Evolutionary conservation across 805 yeast species (phyloP).

Genomic region (Metschnikowia amazonensis): DNA sequence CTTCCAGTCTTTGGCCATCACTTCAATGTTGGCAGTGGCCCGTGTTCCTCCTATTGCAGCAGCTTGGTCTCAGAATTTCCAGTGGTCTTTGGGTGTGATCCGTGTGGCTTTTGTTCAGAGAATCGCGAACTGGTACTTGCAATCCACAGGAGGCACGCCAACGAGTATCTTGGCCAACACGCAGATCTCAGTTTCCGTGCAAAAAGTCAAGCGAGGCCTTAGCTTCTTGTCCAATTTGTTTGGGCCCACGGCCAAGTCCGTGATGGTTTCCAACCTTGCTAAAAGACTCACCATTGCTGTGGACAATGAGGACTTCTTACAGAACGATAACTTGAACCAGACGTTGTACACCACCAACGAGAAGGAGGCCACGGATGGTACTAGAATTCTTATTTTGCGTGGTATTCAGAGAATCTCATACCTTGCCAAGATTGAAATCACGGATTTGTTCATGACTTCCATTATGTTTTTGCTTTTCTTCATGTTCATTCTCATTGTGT

Average conservation of each 20-base stretch:
- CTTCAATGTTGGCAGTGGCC: conserved; percentile 93
- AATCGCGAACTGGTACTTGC: conserved; percentile 90
- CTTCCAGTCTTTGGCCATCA: conserved; percentile 88
- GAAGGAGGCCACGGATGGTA: conserved; percentile 50
- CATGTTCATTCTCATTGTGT: conserved; percentile 56
- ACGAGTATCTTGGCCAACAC: conserved; percentile 68
- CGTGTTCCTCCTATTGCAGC: conserved; percentile 95
- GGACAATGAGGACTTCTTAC: conserved; percentile 46
- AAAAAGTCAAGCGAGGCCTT: conserved; percentile 33
- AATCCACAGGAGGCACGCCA: conserved; percentile 87
- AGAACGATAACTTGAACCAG: conserved; percentile 39
- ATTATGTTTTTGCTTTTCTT: conserved; percentile 78
- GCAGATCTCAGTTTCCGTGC: conserved; percentile 81
- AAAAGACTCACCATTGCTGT: conserved; percentile 35
- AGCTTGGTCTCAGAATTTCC: conserved; percentile 96
- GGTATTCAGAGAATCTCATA: conserved; percentile 92
- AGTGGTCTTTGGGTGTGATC: conserved; percentile 94
- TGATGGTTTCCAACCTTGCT: conserved; percentile 8
- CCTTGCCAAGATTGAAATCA: conserved; percentile 78
- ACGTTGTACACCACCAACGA: conserved; percentile 69
- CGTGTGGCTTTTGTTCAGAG: conserved; percentile 70
- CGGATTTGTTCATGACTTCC: conserved; percentile 82
- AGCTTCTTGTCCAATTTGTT: conserved; percentile 11
- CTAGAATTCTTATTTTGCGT: conserved; percentile 75
- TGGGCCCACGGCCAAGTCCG: conserved; percentile 3